Percentiles rank a stretch among this genome's conserved stretches.
phyloP scores from a whole-genome alignment of 78 protist species.

The Planoprotostelium fungivorum region DNA sequence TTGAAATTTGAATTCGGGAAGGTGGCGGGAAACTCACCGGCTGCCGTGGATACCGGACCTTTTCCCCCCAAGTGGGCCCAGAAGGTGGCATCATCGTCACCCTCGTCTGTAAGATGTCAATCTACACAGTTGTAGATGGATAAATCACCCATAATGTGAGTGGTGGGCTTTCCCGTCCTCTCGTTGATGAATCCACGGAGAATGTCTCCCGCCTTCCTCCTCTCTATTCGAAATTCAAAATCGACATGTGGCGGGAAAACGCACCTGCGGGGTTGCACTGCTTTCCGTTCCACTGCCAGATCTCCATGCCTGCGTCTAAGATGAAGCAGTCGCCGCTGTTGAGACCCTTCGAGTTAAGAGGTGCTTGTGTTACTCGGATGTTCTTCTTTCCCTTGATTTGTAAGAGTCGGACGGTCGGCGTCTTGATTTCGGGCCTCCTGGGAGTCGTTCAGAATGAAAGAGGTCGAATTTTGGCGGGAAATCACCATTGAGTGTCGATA shows the following conservation, averaged over 20 bases:
- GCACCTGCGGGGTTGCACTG: background rate
- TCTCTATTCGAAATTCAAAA: constrained; percentile 2
- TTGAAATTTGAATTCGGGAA: too few species aligned
- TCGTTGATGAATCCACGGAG: constrained; percentile 23
- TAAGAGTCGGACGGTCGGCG: constrained; percentile 17
- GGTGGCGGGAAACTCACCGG: background rate
- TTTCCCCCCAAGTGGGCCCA: constrained; percentile 27
- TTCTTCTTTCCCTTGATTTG: constrained; percentile 24
- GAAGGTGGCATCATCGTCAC: constrained; percentile 26
- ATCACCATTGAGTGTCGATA: constrained; percentile 23
- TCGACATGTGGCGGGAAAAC: background rate
- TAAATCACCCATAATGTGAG: background rate
- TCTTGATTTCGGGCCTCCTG: constrained; percentile 12
- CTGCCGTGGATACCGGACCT: constrained; percentile 4
- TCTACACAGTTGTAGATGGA: background rate
- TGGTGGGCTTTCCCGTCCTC: constrained; percentile 18
- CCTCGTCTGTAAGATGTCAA: constrained; percentile 4
- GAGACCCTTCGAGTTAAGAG: constrained; percentile 9
- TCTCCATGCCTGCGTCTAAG: constrained; percentile 33
- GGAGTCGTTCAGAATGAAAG: background rate
- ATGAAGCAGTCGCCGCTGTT: constrained; percentile 61
- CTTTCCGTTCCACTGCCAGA: constrained; percentile 62
- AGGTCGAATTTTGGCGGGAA: background rate
- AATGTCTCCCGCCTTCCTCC: constrained; percentile 10
- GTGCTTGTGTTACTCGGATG: constrained; percentile 42